These are phyloP conservation scores for Fraxinus baroniana DNA, from an alignment of 305 asterid genomes.

Conservation along the genomic window DNA sequence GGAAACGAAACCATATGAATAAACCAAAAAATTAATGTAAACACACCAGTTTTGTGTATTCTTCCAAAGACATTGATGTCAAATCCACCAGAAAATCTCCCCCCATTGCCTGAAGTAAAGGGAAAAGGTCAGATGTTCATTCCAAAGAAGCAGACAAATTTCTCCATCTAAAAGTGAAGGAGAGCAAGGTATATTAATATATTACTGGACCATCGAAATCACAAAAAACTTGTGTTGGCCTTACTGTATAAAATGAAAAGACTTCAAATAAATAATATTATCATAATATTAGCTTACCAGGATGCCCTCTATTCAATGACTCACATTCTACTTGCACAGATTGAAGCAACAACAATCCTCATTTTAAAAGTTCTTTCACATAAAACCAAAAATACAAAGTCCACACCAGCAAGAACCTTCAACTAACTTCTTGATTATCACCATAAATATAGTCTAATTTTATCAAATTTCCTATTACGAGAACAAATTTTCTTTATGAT, in stretches of 20 bases:
- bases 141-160: background rate
- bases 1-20: slow-evolving; percentile 10
- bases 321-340: background rate
- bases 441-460: background rate
- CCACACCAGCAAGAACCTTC: background rate
- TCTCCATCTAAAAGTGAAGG: background rate
- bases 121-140: background rate
- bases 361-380: background rate
- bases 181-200: background rate
- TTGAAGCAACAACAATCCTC: background rate
- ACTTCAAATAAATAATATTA: background rate
- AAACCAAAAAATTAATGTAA: background rate
- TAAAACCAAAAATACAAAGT: background rate
- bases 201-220: background rate
- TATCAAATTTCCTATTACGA: background rate
- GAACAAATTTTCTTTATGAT: background rate
- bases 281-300: background rate
- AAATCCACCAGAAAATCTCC: slow-evolving; percentile 6
- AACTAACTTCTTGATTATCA: background rate
- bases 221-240: background rate
- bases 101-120: background rate
- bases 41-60: slow-evolving; percentile 44
- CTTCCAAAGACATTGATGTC: slow-evolving; percentile 1
- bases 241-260: background rate
- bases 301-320: background rate